Evolutionary conservation across 495 filamentous ascomycete genomes (phyloP), one percentile per base, ranked within the genome.

Genomic region (Aspergillus indologenus): DNA sequence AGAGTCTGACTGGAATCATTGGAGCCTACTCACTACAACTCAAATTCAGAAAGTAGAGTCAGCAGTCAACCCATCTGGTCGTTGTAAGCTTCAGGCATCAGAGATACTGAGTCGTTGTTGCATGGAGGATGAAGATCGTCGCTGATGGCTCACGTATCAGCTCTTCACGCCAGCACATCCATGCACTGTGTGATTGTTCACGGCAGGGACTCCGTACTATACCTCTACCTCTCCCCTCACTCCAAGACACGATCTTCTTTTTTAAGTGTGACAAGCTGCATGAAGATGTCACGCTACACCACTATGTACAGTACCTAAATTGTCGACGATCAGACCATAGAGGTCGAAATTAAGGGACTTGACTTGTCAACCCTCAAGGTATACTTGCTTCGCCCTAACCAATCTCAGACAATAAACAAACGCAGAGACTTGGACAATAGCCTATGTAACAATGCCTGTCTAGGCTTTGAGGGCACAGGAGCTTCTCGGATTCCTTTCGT

Each of bases 121-220:
- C 3, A 29, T 29, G 9, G 26, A n/a, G n/a, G n/a, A n/a, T 40
- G 2, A 7, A 14, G 12, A 40, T 40, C 6, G 5, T 40, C 34
- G 34, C 34, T 9, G 5, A 15, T 15, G 12, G 5, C 2, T 40
- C 12, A 40, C 34, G 12, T 29, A 3, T 29, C 34, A 40, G 34
- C 34, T 40, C 12, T 40, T 40, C 34, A 15, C 12, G 34, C 53
- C 52, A 54, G 52, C 52, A 54, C 31, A 54, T 54, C 34, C 45
- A 11, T 23, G 19, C 9, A 12, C 45, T 23, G 45, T 47, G 22
- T 23, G 19, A 22, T 48, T 50, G 21, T 6, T 15, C 22, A 51
- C 22, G 17, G 21, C 21, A 45, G 29, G 15, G 22, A 46, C 40
- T 11, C 2, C 12, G 12, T 43, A 46, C 40, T 6, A 15, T 7